Conservation (phyloP, 495 filamentous ascomycete genomes). For the Tuber indicum region DNA sequence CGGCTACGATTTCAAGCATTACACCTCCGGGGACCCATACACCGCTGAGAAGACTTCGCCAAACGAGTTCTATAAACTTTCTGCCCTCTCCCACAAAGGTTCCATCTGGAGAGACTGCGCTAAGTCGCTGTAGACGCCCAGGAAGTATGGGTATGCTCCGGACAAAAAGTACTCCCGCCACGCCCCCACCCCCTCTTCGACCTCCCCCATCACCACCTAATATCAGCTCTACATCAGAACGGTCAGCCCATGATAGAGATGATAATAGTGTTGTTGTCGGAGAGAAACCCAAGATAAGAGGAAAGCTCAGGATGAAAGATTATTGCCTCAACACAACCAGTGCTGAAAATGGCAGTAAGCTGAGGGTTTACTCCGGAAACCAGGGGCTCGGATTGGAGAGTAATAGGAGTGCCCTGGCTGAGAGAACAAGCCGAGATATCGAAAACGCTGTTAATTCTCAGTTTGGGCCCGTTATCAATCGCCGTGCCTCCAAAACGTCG, state of each 20-base stretch:
- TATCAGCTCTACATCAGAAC: constrained; percentile 6
- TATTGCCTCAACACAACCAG: constrained; percentile 18
- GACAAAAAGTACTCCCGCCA: not conserved
- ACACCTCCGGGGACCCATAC: not conserved
- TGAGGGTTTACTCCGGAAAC: constrained; percentile 18
- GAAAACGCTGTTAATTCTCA: constrained; percentile 35
- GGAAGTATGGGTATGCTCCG: not conserved
- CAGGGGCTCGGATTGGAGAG: constrained; percentile 24
- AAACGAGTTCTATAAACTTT: not conserved
- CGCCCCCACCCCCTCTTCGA: not conserved
- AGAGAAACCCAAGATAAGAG: constrained; percentile 27
- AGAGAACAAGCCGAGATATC: constrained; percentile 30
- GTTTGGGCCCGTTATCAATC: constrained; percentile 28
- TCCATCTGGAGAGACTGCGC: not conserved
- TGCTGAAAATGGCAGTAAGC: constrained; percentile 9
- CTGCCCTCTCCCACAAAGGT: not conserved
- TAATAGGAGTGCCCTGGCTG: constrained; percentile 24
- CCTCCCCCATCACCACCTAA: not conserved
- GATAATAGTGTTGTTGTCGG: not conserved
- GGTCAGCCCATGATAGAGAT: constrained; percentile 16
- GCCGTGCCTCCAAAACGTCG: not conserved
- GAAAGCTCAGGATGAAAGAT: constrained; percentile 29
- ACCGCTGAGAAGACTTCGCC: not conserved
- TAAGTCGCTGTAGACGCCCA: not conserved
- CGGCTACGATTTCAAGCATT: not conserved